Evolutionary conservation across 352 stramenopile genomes (phyloP).

Genomic region (Phytophthora tentaculata): DNA sequence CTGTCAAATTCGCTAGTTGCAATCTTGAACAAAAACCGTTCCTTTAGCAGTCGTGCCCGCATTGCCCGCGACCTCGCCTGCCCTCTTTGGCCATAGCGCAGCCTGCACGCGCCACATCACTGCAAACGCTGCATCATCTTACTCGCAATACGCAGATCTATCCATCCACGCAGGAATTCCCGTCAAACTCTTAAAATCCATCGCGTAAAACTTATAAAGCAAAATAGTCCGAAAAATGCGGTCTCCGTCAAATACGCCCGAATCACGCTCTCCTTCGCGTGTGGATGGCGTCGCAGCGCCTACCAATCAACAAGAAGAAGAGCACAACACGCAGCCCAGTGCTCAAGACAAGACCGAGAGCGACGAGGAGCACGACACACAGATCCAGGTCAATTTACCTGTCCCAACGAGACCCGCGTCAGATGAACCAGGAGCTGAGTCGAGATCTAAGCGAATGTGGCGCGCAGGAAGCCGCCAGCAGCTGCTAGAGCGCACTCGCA

Average conservation of each 20-base stretch:
- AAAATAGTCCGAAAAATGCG: constrained; percentile 16
- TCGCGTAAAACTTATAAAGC: not conserved
- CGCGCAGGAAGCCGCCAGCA: constrained; percentile 16
- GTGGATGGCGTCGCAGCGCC: not conserved
- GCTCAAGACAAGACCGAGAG: constrained; percentile 18
- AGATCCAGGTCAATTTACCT: constrained; percentile 1
- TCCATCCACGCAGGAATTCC: not conserved
- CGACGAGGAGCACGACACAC: constrained; percentile 18
- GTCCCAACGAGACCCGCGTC: constrained; percentile 3
- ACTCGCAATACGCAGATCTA: not conserved
- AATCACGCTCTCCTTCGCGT: constrained; percentile 12
- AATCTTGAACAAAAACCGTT: constrained; percentile 41
- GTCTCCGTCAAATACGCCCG: constrained; percentile 4
- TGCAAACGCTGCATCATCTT: not conserved
- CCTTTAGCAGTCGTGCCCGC: constrained; percentile 15
- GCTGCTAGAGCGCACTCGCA: constrained; percentile 22
- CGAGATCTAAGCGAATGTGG: constrained; percentile 14
- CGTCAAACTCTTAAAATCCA: not conserved
- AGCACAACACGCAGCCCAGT: not conserved
- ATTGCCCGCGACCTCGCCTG: not conserved
- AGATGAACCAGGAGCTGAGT: constrained; percentile 1
- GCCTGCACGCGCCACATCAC: not conserved
- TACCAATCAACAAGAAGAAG: constrained; percentile 28
- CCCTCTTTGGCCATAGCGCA: constrained; percentile 5
- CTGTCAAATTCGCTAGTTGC: constrained; percentile 12